These are phyloP conservation scores for Cryptococcus sp. DNA, from an alignment of 1,284 basidiomycete genomes.

Conservation along the genomic window DNA sequence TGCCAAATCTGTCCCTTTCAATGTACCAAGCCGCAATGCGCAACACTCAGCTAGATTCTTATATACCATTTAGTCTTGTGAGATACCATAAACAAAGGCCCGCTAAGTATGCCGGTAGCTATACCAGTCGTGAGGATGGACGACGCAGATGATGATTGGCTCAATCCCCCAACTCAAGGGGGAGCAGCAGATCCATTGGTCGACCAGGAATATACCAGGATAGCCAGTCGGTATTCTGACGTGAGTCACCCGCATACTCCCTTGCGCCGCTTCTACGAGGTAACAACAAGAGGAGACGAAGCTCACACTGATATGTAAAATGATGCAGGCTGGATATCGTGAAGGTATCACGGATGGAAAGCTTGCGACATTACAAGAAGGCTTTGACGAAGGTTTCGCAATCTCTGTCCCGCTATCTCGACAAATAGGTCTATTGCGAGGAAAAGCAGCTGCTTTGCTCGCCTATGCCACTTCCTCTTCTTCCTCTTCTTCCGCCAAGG, in stretches of 20 bases:
- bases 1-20: neutral
- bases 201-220: conserved; percentile 44
- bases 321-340: conserved; percentile 53
- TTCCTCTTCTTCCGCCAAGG: conserved; percentile 1
- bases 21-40: no score
- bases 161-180: conserved; percentile 36
- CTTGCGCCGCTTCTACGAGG: neutral
- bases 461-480: conserved; percentile 20
- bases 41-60: neutral
- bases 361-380: conserved; percentile 56
- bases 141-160: conserved; percentile 48
- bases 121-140: neutral
- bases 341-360: conserved; percentile 61
- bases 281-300: neutral
- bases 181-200: conserved; percentile 42
- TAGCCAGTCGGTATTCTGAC: conserved; percentile 49
- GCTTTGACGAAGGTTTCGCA: conserved; percentile 58
- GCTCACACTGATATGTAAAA: neutral
- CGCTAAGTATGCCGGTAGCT: neutral
- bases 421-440: conserved; percentile 54
- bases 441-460: conserved; percentile 52
- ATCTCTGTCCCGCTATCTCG: conserved; percentile 53
- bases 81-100: neutral
- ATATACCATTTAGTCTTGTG: neutral
- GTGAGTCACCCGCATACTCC: conserved; percentile 28